Evolutionary conservation across 768 basidiomycete genomes (phyloP).

Genomic region (Galerina marginata): DNA sequence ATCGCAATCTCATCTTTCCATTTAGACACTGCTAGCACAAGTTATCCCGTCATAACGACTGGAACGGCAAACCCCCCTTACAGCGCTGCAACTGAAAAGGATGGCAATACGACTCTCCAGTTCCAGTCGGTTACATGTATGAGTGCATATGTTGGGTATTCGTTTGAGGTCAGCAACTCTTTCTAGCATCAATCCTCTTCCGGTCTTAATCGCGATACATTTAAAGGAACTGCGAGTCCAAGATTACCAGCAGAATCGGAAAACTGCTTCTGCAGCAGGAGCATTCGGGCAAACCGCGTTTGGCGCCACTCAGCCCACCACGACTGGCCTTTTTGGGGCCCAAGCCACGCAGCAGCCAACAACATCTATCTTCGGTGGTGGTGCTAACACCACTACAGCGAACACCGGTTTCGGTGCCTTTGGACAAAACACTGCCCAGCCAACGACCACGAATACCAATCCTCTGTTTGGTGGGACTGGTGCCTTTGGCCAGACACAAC

Average conservation of each 20-base stretch:
- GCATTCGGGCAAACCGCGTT: conserved; percentile 64
- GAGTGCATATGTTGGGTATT: conserved; percentile 77
- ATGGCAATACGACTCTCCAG: conserved; percentile 58
- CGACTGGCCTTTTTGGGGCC: conserved; percentile 52
- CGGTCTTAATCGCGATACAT: conserved; percentile 9
- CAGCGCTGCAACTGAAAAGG: conserved; percentile 74
- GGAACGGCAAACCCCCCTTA: conserved; percentile 49
- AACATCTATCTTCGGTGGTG: conserved; percentile 42
- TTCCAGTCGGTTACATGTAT: conserved; percentile 86
- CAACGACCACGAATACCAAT: conserved; percentile 31
- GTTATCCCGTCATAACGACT: conserved; percentile 62
- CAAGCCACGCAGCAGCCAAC: conserved; percentile 47
- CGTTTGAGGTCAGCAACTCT: conserved; percentile 64
- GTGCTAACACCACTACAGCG: conserved; percentile 36
- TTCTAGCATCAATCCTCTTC: conserved; percentile 7
- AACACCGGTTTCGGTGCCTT: conserved; percentile 50
- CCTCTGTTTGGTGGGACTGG: conserved; percentile 42
- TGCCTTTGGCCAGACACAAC: conserved; percentile 37
- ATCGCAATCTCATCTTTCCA: conserved; percentile 5
- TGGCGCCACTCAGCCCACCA: conserved; percentile 48
- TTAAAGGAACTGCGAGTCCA: conserved; percentile 73
- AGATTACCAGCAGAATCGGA: conserved; percentile 78
- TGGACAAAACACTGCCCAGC: conserved; percentile 33
- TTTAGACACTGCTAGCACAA: conserved; percentile 17
- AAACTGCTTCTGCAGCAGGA: conserved; percentile 54